Evolutionary conservation across 2,329 filamentous ascomycete species (phyloP).

Genomic region (Grosmannia serpens): DNA sequence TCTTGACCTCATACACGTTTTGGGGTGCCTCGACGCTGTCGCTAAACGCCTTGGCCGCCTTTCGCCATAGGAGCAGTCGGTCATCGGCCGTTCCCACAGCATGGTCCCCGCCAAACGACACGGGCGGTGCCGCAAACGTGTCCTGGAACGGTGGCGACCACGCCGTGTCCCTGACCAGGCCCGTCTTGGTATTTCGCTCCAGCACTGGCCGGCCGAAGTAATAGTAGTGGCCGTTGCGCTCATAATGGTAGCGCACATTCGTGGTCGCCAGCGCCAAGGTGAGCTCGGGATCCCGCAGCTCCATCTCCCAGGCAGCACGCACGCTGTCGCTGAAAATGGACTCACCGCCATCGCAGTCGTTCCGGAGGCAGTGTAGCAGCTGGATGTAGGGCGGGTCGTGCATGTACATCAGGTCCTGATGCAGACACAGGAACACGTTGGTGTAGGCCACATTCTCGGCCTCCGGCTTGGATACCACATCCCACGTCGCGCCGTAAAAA

Average conservation of each 20-base stretch:
- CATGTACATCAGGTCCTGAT: constrained; percentile 91
- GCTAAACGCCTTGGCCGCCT: constrained; percentile 45
- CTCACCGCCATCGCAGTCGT: constrained; percentile 67
- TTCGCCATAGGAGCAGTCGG: constrained; percentile 11
- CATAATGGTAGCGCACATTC: constrained; percentile 53
- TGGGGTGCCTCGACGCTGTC: constrained; percentile 41
- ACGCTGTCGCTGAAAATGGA: constrained; percentile 77
- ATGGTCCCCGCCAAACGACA: constrained; percentile 5
- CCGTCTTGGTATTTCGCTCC: constrained; percentile 12
- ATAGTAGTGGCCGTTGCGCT: constrained; percentile 54
- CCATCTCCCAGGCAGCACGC: constrained; percentile 36
- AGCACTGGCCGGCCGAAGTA: constrained; percentile 45
- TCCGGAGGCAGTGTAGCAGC: constrained; percentile 79
- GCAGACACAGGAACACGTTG: constrained; percentile 66
- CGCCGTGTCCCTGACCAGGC: constrained; percentile 25
- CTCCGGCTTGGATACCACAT: constrained; percentile 69
- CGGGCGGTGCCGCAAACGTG: constrained; percentile 1
- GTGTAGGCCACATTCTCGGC: constrained; percentile 94
- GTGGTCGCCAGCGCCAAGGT: constrained; percentile 53
- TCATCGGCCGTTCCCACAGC: not conserved
- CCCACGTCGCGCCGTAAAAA: constrained; percentile 86
- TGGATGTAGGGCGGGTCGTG: constrained; percentile 69
- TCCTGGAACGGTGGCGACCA: constrained; percentile 77
- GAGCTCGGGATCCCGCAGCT: constrained; percentile 27
- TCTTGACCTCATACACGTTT: constrained; percentile 57